Evolutionary conservation across 1,284 basidiomycete genomes (phyloP), one percentile per base, ranked within the genome.

Genomic region (Erythrobasidium hasegawianum): DNA sequence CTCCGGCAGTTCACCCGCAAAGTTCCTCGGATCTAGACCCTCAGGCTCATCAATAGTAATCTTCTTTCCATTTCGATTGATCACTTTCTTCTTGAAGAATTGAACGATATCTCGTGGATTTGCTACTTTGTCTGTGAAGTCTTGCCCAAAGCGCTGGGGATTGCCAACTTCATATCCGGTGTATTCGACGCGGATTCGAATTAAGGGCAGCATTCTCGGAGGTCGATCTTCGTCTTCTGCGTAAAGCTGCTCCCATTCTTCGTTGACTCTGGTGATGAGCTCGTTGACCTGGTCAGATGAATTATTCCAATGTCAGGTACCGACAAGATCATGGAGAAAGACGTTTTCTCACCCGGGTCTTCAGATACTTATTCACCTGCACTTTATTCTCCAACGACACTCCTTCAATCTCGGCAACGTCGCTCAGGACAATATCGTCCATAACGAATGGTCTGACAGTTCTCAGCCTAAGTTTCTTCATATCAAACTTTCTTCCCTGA

Each of bases 391-490:
- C 83, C 45, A 94, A 78, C 70, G 91, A 85, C 33, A 95, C 79
- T 1, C 83, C 84, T 40, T 77, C 76, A 20, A 69, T 64, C 14
- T 74, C 74, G 56, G 87, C 85, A 57, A 86, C 83, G 39, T 90
- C 88, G 14, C 80, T 80, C 13, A 99, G 80, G 8, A 83, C 78
- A 22, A 97, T 78, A 64, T 94, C 88, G 68, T 91, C 88, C 67
- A 95, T 84, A n/a, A 96, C 87, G 75, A 98, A 97, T 0, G 96
- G 96, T 4, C 96, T 84, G 20, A 97, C 93, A 9, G 90, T 94
- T 57, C 90, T 87, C 57, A 99, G 80, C 1, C 89, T 85, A 39
- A 98, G 84, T 1, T 92, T 89, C 26, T 86, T 86, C 71, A 98
- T 78, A 69, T 89, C 81, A 76, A 91, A 98, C 61, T 92, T 86